Conservation (phyloP, 441 rosid genomes). For the Caryocar brasiliense region DNA sequence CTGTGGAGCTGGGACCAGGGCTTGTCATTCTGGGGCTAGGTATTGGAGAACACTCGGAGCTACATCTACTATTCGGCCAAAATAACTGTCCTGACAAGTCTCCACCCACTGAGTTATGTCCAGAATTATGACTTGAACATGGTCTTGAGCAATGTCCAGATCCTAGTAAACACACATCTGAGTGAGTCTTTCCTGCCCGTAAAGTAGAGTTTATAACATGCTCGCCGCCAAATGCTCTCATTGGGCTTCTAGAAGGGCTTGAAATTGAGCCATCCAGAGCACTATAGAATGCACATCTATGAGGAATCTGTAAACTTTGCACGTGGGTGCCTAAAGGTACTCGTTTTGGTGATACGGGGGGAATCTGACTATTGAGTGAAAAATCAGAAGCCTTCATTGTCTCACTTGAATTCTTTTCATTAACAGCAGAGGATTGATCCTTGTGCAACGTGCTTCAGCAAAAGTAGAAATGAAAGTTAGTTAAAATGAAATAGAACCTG, state of each 20-base stretch:
- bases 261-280: constrained; percentile 94
- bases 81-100: constrained; percentile 79
- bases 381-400: constrained; percentile 41
- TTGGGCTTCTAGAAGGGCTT: constrained; percentile 96
- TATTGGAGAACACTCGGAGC: constrained; percentile 90
- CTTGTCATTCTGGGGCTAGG: constrained; percentile 95
- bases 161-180: no score
- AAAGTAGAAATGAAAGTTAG: no score
- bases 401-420: constrained; percentile 45
- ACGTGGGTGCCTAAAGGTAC: constrained; percentile 41
- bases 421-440: constrained; percentile 35
- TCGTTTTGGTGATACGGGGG: constrained; percentile 50
- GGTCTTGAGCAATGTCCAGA: constrained; percentile 96
- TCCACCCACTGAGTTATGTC: constrained; percentile 88
- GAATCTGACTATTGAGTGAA: constrained; percentile 33
- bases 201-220: constrained; percentile 52
- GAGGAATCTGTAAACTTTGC: constrained; percentile 62
- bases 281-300: constrained; percentile 47
- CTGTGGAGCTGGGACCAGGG: constrained; percentile 85
- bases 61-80: constrained; percentile 87
- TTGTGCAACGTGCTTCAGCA: constrained; percentile 39
- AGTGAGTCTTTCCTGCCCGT: no score
- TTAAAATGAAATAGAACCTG: no score
- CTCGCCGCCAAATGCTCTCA: constrained; percentile 56
- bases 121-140: constrained; percentile 89